Base-by-base conservation (phyloP, 2,329 filamentous ascomycete genomes). In the Calonectria multiphialidica region DNA sequence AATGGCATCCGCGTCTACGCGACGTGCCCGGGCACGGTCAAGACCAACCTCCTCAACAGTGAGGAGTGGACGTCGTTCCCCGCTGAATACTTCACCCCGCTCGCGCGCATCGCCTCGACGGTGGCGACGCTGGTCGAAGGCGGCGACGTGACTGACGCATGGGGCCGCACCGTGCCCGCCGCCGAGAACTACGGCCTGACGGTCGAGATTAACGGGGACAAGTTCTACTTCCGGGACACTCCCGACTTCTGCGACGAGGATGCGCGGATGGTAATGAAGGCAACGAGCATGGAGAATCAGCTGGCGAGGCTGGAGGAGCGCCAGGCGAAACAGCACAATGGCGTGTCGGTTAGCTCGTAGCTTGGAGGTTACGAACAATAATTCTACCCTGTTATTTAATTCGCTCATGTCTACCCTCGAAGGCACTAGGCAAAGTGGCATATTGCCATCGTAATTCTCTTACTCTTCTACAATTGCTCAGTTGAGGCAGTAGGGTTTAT, bases 1-100 rank as follows among this genome's bases (percentile, higher is more conserved):
- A 77, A 81, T 44, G 75, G 76, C 37, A 80, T 84, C 75, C 79
- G 81, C 12, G 77, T 78, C 37, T 79, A 82, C 66, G 80, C 81
- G 40, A 78, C 83, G 28, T 81, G 81, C 63, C 83, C 81, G 5
- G 80, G 80, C 18, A 79, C 78, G 3, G 79, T 82, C 28, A 73
- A 77, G 53, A 83, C 82, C 3, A 80, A 81, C 59, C 72, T 84
- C 33, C 67, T 82, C 15, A 69, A 78, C 35, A 55, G 72, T 23
- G 75, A 79, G 23, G 68, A 79, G 65, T 82, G 79, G 80, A 74
- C 77, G n/a, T 66, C 72, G 9, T 82, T 82, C 73, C 80, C 81
- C 5, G 76, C 78, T 16, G 77, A 79, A 66, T 80, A 75, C 68
- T 73, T 82, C 59, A 83, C 80, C 15, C 76, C 77, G 25, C 74